A percentile compares a stretch with the other conserved stretches of the same genome.
Conservation (phyloP, 345 rosid genomes). For the Euphorbia tirucalli region DNA sequence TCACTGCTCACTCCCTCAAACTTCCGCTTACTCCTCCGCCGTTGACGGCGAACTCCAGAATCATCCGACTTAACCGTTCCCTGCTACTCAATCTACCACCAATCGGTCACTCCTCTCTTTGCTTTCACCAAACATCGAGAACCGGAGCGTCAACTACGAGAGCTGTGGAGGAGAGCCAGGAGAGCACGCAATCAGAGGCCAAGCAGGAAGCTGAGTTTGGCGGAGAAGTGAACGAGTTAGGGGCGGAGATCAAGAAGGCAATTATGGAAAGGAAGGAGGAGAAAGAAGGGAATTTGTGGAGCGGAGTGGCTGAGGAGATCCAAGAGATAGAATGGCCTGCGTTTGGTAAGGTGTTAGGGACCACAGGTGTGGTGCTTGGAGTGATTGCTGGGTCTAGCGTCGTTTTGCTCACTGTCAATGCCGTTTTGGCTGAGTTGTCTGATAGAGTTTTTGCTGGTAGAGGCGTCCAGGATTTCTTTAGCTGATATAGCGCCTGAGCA, state of each 20-base stretch:
- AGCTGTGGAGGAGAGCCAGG: conserved; percentile 61
- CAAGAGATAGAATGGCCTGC: conserved; percentile 92
- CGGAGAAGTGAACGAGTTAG: conserved; percentile 49
- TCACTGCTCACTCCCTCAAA: conserved; percentile 9
- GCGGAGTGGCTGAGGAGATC: conserved; percentile 86
- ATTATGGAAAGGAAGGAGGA: conserved; percentile 61
- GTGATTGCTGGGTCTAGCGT: conserved; percentile 92
- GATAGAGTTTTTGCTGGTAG: conserved; percentile 75
- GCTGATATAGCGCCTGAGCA: no score
- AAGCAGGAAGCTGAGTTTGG: conserved; percentile 16
- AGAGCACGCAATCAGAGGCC: conserved; percentile 34
- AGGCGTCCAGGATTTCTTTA: conserved; percentile 87
- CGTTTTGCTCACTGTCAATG: conserved; percentile 83
- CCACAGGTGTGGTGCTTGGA: conserved; percentile 84
- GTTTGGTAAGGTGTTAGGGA: conserved; percentile 78
- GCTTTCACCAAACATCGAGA: conserved; percentile 8
- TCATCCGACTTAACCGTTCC: background rate
- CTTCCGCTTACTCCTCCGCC: conserved; percentile 21
- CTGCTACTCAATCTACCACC: background rate
- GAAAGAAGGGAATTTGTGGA: conserved; percentile 41
- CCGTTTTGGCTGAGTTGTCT: conserved; percentile 81
- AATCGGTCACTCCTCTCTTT: background rate
- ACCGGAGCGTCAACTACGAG: conserved; percentile 5
- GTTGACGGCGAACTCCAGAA: no score
- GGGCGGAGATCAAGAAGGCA: conserved; percentile 70